Percentiles rank a stretch among this genome's conserved stretches.
Evolutionary conservation across 1,139 yeast genomes (phyloP).

Genomic region (Geotrichum restrictum): DNA sequence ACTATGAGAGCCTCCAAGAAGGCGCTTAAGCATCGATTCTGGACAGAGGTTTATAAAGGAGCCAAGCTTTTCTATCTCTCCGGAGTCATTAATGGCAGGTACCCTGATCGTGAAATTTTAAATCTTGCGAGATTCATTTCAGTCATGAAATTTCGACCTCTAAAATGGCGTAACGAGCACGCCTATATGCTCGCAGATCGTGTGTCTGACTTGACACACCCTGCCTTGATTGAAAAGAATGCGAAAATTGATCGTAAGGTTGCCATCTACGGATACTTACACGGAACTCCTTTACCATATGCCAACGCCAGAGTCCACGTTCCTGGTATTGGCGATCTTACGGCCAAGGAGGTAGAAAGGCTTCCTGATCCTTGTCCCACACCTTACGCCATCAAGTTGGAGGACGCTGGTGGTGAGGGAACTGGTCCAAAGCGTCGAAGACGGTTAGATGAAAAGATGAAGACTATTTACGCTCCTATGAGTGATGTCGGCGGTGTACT

Average conservation of each 20-base stretch:
- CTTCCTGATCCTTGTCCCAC: slow-evolving; percentile 99
- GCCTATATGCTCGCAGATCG: slow-evolving; percentile 90
- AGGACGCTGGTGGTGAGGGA: slow-evolving; percentile 63
- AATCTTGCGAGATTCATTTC: slow-evolving; percentile 89
- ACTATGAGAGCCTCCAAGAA: slow-evolving; percentile 90
- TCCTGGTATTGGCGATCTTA: slow-evolving; percentile 92
- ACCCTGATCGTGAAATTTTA: slow-evolving; percentile 93
- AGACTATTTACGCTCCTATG: slow-evolving; percentile 97
- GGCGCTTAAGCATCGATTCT: slow-evolving; percentile 85
- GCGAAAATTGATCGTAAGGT: slow-evolving; percentile 83
- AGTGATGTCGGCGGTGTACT: slow-evolving; percentile 97
- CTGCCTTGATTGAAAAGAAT: slow-evolving; percentile 70
- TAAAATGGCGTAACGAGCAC: slow-evolving; percentile 98
- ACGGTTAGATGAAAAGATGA: slow-evolving; percentile 88
- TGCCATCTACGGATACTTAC: slow-evolving; percentile 89
- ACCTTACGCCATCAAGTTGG: slow-evolving; percentile 80
- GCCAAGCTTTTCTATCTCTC: slow-evolving; percentile 92
- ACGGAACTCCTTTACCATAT: slow-evolving; percentile 82
- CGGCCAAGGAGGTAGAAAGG: slow-evolving; percentile 72
- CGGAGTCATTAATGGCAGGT: slow-evolving; percentile 95
- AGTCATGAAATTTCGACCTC: slow-evolving; percentile 96
- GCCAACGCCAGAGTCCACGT: slow-evolving; percentile 80
- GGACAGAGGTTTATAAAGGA: slow-evolving; percentile 99
- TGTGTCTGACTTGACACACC: slow-evolving; percentile 93
- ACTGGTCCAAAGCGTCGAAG: slow-evolving; percentile 68